phyloP scores from a whole-genome alignment of 192 early-diverging fungal species.

The Coemansia sp. region DNA sequence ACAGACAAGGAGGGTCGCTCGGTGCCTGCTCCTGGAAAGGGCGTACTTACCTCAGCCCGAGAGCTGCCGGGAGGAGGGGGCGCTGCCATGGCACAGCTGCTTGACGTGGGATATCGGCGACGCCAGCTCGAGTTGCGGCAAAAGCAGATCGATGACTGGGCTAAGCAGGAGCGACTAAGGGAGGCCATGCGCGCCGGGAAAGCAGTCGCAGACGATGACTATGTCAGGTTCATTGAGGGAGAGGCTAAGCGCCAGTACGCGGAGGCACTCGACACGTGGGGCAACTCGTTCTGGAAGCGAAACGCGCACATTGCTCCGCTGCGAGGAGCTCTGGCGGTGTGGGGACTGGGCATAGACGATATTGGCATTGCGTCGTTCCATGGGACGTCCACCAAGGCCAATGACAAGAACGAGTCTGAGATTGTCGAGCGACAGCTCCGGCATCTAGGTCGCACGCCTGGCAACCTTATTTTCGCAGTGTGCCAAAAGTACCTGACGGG shows the following conservation, averaged over 20 bases:
- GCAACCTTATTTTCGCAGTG: constrained; percentile 76
- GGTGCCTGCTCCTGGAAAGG: constrained; percentile 94
- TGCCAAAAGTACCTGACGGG: constrained; percentile 96
- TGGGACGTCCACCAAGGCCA: constrained; percentile 92
- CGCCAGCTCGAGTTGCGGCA: constrained; percentile 66
- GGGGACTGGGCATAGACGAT: constrained; percentile 90
- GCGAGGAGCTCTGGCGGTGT: constrained; percentile 85
- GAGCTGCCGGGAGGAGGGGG: constrained; percentile 50
- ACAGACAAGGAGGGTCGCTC: constrained; percentile 95
- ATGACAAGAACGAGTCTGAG: constrained; percentile 94
- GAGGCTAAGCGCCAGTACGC: constrained; percentile 70
- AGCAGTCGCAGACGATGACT: constrained; percentile 24
- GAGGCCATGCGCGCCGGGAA: constrained; percentile 55
- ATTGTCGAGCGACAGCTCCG: constrained; percentile 85
- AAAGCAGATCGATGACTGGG: constrained; percentile 10
- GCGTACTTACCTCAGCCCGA: constrained; percentile 89
- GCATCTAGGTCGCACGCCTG: constrained; percentile 86
- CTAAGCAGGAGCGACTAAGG: constrained; percentile 22
- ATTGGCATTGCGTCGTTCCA: constrained; percentile 96
- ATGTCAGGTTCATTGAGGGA: constrained; percentile 53
- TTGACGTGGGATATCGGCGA: constrained; percentile 84
- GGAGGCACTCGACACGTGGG: constrained; percentile 80
- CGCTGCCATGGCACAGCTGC: constrained; percentile 42
- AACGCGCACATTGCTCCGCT: constrained; percentile 79
- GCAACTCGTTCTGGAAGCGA: constrained; percentile 78